These are phyloP conservation scores for Aquilaria agallochum DNA, from an alignment of 441 rosid species.

Conservation along the genomic window DNA sequence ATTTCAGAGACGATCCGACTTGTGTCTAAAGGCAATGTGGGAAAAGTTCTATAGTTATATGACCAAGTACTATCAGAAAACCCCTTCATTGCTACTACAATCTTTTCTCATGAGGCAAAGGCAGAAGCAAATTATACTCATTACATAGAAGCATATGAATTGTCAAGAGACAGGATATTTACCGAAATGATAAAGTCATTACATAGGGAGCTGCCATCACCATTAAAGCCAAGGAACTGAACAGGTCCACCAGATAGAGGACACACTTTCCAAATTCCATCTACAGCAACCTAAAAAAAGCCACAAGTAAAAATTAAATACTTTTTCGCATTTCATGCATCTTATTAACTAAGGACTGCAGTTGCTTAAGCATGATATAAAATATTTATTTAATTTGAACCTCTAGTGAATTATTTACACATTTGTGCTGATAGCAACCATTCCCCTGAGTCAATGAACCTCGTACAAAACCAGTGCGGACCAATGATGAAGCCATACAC, in stretches of 20 bases:
- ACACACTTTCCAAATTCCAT: slow-evolving; percentile 90
- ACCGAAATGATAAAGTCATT: slow-evolving; percentile 1
- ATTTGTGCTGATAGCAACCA: slow-evolving; percentile 97
- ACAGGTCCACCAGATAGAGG: slow-evolving; percentile 86
- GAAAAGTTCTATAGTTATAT: too few relatives aligned
- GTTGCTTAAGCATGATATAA: too few relatives aligned
- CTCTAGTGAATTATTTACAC: slow-evolving; percentile 79
- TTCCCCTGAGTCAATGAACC: slow-evolving; percentile 94
- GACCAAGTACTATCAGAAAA: too few relatives aligned
- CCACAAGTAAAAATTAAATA: not conserved
- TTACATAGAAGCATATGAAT: slow-evolving; percentile 8
- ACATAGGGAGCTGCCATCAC: slow-evolving; percentile 30
- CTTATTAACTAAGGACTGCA: not conserved
- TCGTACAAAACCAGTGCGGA: slow-evolving; percentile 91
- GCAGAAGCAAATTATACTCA: too few relatives aligned
- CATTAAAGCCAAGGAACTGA: slow-evolving; percentile 91
- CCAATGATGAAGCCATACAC: slow-evolving; percentile 95
- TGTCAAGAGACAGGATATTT: slow-evolving; percentile 12
- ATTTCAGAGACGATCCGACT: too few relatives aligned
- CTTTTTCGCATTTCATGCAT: not conserved
- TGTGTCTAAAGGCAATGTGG: too few relatives aligned
- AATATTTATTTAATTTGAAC: slow-evolving; percentile 30
- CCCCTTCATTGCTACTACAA: too few relatives aligned
- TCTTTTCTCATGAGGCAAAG: too few relatives aligned
- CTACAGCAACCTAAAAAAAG: slow-evolving; percentile 83